Percentiles rank a stretch among this genome's conserved stretches.
Conservation (phyloP, 345 rosid genomes). For the Citrus australasica region DNA sequence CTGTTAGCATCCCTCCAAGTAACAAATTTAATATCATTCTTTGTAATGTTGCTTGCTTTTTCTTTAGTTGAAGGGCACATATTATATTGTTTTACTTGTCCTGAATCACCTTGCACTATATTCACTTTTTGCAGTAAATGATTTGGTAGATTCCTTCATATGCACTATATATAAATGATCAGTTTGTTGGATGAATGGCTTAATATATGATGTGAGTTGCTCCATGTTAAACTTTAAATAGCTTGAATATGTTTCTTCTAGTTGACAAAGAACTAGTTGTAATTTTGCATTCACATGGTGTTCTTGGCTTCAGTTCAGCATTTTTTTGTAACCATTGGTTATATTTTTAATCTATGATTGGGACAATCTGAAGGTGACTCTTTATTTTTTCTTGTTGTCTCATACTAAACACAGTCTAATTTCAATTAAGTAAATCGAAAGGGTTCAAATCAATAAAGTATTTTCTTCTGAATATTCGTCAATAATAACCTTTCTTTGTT, state of each 20-base stretch:
- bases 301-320: neutral
- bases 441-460: neutral
- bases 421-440: neutral
- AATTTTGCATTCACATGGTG: neutral
- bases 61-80: neutral
- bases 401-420: neutral
- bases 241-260: neutral
- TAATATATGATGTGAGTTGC: neutral
- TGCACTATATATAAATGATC: no score
- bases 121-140: neutral
- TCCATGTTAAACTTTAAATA: neutral
- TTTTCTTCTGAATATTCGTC: neutral
- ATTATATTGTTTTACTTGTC: neutral
- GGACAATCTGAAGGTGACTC: neutral
- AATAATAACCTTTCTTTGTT: neutral
- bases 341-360: neutral
- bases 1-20: neutral
- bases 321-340: neutral
- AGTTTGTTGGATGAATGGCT: neutral
- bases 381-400: neutral
- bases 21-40: neutral
- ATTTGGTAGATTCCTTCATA: neutral
- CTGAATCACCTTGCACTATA: neutral
- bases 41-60: neutral
- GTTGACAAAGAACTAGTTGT: neutral